Evolutionary conservation across 129 eudicot genomes (phyloP), one percentile per base, ranked within the genome.

Genomic region (Flaveria sonorensis): DNA sequence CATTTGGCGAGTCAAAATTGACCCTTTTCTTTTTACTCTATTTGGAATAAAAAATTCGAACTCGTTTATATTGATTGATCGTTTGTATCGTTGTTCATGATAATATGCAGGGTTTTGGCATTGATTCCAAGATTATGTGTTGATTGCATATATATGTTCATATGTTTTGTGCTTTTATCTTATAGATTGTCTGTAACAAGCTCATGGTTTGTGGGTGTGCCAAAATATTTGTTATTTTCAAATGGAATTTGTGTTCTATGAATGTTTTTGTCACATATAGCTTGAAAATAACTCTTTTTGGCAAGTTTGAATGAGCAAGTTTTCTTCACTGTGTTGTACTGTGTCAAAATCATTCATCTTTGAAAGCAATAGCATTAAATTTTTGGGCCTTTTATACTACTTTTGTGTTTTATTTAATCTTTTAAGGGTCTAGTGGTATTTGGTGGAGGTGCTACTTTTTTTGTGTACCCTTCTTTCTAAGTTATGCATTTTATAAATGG

Each of bases 131-230:
- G 77, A 72, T 56, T 32, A 32, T 52, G 30, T 52, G 28, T 72
- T 28, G 51, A 20, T 60, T 42, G 56, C 32, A 36, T 45, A 40
- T 19, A 15, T 24, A 1, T 60, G 66, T 21, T 52, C 36, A 23
- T 9, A 4, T 59, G 16, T 10, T 2, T 40, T 13, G 9, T 45
- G 42, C 23, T 40, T 23, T 43, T 23, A 74, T 9, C 9, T 28
- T 62, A 10, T 64, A 39, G 39, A 75, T 75, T 7, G 6, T 59
- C 24, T 59, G 57, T 59, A 40, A 23, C 30, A 42, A 12, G 42
- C 57, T 26, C 48, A 75, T 47, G 63, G 14, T 75, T 75, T 75
- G 8, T 75, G 79, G 53, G 71, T 75, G 79, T 75, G 66, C 32
- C 11, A 46, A 47, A 24, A 30, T 48, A 13, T 18, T 59, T 56